Evolutionary conservation across 208 protist species (phyloP).

Genomic region (Endotrypanum monterogeii): DNA sequence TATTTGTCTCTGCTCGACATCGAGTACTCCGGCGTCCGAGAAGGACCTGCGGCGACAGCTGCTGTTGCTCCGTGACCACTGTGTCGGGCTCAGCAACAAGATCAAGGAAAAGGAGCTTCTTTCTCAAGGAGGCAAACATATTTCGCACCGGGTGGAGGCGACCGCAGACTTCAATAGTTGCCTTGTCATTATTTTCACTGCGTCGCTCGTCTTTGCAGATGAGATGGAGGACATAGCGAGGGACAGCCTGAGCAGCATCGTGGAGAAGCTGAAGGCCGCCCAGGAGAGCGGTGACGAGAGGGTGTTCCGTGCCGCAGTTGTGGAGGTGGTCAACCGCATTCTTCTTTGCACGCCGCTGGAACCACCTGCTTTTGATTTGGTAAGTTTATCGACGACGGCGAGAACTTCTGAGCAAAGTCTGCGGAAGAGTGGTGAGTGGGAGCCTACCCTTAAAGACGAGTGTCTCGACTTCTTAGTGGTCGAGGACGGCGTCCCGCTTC

Average conservation of each 20-base stretch:
- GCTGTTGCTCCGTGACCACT: constrained; percentile 33
- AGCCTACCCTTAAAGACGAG: constrained; percentile 30
- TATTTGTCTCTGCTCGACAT: constrained; percentile 20
- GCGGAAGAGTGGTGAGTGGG: neutral
- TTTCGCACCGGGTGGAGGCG: constrained; percentile 23
- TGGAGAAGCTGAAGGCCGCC: constrained; percentile 31
- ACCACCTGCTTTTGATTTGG: constrained; percentile 21
- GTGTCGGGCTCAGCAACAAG: constrained; percentile 24
- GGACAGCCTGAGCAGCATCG: constrained; percentile 28
- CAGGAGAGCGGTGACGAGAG: constrained; percentile 37
- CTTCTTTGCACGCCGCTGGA: constrained; percentile 47
- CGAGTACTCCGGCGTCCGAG: constrained; percentile 7
- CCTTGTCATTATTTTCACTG: constrained; percentile 32
- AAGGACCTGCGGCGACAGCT: constrained; percentile 33
- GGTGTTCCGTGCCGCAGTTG: constrained; percentile 35
- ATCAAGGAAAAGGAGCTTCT: constrained; percentile 26
- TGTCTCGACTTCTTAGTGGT: constrained; percentile 42
- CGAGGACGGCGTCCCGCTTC: constrained; percentile 31
- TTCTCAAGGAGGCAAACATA: constrained; percentile 20
- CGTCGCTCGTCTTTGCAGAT: constrained; percentile 29
- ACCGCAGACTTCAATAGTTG: constrained; percentile 34
- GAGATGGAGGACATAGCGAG: constrained; percentile 30
- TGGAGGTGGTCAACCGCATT: constrained; percentile 42
- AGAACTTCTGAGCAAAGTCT: neutral
- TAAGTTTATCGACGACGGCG: neutral